Conservation (phyloP, 306 rosid genomes). For the Spatholobus suberectus region DNA sequence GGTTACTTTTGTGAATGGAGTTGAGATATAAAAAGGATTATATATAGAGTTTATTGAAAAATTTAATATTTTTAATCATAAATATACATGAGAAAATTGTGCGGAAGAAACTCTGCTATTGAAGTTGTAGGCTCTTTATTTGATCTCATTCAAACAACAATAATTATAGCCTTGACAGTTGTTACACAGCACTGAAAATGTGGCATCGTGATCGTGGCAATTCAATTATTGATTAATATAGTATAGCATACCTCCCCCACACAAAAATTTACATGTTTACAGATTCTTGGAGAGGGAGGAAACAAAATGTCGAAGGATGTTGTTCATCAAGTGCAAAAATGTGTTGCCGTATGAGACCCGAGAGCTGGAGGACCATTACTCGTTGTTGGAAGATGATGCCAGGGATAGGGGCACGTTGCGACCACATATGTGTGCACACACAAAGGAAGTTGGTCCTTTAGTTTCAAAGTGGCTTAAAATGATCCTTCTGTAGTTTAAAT, state of each 20-base stretch:
- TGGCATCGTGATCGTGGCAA: not conserved
- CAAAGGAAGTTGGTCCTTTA: too few species aligned
- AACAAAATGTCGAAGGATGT: constrained; percentile 52
- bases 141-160: constrained; percentile 23
- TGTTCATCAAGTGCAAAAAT: constrained; percentile 40
- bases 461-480: too few species aligned
- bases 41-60: too few species aligned
- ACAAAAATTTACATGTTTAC: constrained; percentile 5
- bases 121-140: too few species aligned
- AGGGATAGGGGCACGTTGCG: constrained; percentile 85
- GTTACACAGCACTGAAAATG: constrained; percentile 37
- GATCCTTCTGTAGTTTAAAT: too few species aligned
- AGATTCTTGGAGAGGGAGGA: not conserved
- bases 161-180: constrained; percentile 22
- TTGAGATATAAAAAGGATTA: too few species aligned
- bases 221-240: constrained; percentile 2
- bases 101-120: too few species aligned
- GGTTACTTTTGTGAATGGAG: too few species aligned
- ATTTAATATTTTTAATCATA: too few species aligned
- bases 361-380: constrained; percentile 76
- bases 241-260: constrained; percentile 20
- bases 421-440: constrained; percentile 76
- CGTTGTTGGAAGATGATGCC: constrained; percentile 82
- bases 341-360: constrained; percentile 80
- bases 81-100: too few species aligned